Evolutionary conservation across 345 rosid species (phyloP).

Genomic region (Gossypium ekmanianum): DNA sequence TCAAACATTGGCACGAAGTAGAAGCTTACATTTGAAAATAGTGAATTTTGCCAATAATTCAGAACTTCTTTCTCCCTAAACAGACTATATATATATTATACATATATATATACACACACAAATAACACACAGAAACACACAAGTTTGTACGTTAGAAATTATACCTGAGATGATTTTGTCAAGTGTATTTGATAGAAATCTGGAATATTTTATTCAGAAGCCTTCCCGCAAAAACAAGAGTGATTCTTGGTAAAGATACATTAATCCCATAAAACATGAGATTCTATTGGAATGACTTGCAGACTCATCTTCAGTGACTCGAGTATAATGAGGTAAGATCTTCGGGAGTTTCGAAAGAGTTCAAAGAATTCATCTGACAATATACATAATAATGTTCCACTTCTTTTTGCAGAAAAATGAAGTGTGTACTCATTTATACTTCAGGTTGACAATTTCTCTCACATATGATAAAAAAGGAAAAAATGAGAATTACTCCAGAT

Average conservation of each 20-base stretch:
- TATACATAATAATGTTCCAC: background rate
- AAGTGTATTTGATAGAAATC: background rate
- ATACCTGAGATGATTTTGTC: background rate
- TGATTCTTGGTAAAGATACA: background rate
- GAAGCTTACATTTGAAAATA: background rate
- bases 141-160: background rate
- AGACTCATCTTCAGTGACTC: background rate
- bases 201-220: background rate
- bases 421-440: background rate
- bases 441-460: slow-evolving; percentile 13
- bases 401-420: background rate
- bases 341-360: background rate
- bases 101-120: background rate
- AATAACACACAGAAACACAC: background rate
- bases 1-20: background rate
- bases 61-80: too few relatives aligned
- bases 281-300: slow-evolving; percentile 9
- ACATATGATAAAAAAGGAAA: background rate
- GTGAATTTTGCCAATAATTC: background rate
- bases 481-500: background rate
- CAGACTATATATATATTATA: background rate
- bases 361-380: background rate
- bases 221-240: background rate
- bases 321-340: background rate
- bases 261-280: background rate